Conservation (phyloP, 2,329 filamentous ascomycete genomes). For the Bimuria novae-zelandiae region DNA sequence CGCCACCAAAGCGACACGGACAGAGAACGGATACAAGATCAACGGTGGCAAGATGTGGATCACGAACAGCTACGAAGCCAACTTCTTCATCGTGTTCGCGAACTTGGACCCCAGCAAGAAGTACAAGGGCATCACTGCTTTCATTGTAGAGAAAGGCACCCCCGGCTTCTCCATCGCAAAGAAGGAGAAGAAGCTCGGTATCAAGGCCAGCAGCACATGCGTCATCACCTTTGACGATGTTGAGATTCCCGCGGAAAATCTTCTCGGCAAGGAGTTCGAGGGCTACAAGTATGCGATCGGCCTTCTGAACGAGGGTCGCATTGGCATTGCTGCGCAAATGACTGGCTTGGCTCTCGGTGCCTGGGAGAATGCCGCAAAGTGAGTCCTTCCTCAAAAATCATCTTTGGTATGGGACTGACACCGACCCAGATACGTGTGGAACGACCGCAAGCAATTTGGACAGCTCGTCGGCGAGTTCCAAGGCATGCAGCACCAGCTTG, state of each 20-base stretch:
- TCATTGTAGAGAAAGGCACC: conserved; percentile 87
- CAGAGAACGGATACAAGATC: conserved; percentile 81
- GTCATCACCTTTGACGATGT: conserved; percentile 98
- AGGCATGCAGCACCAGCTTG: conserved; percentile 98
- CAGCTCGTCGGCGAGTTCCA: conserved; percentile 94
- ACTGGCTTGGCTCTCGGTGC: conserved; percentile 92
- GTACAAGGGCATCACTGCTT: conserved; percentile 96
- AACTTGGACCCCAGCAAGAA: conserved; percentile 91
- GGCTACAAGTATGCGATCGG: conserved; percentile 98
- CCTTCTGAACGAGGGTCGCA: conserved; percentile 92
- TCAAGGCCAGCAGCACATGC: conserved; percentile 93
- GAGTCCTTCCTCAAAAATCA: conserved; percentile 34
- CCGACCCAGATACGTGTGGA: conserved; percentile 79
- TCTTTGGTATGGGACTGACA: conserved; percentile 12
- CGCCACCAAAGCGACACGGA: conserved; percentile 86
- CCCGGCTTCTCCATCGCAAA: conserved; percentile 94
- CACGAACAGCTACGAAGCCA: conserved; percentile 92
- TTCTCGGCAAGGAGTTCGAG: conserved; percentile 85
- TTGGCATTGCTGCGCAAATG: conserved; percentile 98
- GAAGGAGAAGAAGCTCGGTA: conserved; percentile 99
- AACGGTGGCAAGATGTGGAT: conserved; percentile 99
- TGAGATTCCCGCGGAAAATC: conserved; percentile 81
- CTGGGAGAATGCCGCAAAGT: conserved; percentile 89
- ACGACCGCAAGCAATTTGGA: conserved; percentile 97
- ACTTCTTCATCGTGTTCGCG: conserved; percentile 97